Base-by-base conservation (phyloP, 1,284 basidiomycete species). In the Tilletiopsis washingtonensis region DNA sequence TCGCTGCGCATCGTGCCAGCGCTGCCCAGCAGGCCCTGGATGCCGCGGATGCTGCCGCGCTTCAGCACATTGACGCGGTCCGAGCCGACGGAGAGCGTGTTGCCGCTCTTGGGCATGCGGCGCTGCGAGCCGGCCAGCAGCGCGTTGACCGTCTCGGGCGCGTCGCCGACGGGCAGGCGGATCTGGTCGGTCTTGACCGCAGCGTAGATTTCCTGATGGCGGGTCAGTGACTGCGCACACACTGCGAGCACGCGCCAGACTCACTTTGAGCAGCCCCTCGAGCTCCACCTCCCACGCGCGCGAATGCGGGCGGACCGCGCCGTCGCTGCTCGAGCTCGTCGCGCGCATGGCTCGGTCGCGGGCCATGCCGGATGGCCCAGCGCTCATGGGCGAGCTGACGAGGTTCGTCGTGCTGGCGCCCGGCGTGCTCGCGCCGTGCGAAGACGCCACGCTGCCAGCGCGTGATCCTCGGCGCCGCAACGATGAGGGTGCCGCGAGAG, bases 141-240 rank as follows among this genome's bases (percentile, higher is more conserved):
- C 15, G 47, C 25, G 27, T 20, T 38, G n/a, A 43, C 19, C 2
- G 40, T 27, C 19, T 24, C 37, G 17, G 40, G 24, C 1, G 37
- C 17, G 26, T 65, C 63, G 2, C 50, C 53, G 27, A 27, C 71
- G 0, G 90, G 89, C 56, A 94, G 85, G 43, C 93, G 76, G 57
- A 98, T 94, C 62, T 91, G 88, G 60, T 91, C 87, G 40, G 77
- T 80, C 75, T 91, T 91, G 74, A 97, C 84, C 11, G 89, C 84
- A 53, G 80, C 81, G 77, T 91, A 98, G 78, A 98, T 94, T 67
- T 98, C 93, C 85, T 91, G 48, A 53, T n/a, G n/a, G 61, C 47
- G 50, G 46, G 40, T 29, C 46, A 17, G 17, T 17, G 17, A 34
- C 12, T 17, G 12, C 2, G 17, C 12, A 11, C 32, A 34, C 32